phyloP scores from a whole-genome alignment of 345 rosid species.

The Salix koriyanagi region DNA sequence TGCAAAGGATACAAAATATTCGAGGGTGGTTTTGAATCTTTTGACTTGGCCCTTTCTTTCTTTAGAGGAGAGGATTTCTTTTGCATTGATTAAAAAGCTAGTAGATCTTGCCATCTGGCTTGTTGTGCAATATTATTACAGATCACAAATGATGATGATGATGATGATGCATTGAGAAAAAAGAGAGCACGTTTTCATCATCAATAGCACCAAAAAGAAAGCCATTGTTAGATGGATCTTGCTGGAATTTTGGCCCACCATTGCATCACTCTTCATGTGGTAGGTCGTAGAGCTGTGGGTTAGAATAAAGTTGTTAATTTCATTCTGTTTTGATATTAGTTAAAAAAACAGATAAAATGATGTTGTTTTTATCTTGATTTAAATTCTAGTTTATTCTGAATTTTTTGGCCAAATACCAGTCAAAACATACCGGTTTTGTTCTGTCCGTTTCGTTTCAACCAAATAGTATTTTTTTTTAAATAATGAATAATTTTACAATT shows the following conservation, averaged over 20 bases:
- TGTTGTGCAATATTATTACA: constrained; percentile 26
- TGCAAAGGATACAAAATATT: background rate
- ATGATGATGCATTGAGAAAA: background rate
- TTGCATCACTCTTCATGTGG: constrained; percentile 8
- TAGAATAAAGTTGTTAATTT: too few species aligned
- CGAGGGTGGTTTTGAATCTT: constrained; percentile 17
- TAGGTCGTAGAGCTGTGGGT: background rate
- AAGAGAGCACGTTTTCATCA: constrained; percentile 24
- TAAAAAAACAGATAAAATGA: too few species aligned
- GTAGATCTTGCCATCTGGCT: constrained; percentile 5
- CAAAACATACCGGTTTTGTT: too few species aligned
- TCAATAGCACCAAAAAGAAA: constrained; percentile 22
- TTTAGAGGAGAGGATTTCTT: background rate
- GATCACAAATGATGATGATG: background rate
- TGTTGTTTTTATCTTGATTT: too few species aligned
- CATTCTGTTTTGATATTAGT: accelerated
- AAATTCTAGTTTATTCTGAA: too few species aligned
- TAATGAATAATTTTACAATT: too few species aligned
- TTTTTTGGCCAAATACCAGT: accelerated
- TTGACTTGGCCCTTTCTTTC: constrained; percentile 7
- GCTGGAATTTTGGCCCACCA: constrained; percentile 40
- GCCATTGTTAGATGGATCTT: constrained; percentile 11
- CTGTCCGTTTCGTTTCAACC: accelerated
- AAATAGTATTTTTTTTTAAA: too few species aligned
- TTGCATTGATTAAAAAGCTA: background rate